Percentiles rank a stretch among this genome's conserved stretches.
phyloP scores from a whole-genome alignment of 2,329 filamentous ascomycete species.

The Colletotrichum sojae region DNA sequence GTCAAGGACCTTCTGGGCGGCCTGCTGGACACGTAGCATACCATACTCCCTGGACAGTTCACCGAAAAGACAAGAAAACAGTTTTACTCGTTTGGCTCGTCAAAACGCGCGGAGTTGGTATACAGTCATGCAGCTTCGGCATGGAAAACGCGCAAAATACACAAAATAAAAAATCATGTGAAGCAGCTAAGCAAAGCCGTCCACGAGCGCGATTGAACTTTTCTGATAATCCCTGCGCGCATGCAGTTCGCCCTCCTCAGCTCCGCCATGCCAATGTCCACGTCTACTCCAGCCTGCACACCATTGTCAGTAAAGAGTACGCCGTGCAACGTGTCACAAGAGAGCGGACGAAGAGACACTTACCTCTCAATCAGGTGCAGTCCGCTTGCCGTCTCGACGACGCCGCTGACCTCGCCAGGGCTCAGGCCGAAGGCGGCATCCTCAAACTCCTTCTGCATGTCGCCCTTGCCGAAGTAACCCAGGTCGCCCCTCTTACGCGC shows the following conservation, averaged over 20 bases:
- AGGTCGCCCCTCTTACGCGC: constrained; percentile 94
- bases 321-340: not conserved
- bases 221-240: not conserved
- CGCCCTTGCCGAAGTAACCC: constrained; percentile 92
- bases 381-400: constrained; percentile 94
- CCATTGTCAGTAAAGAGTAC: constrained; percentile 64
- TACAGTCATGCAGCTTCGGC: constrained; percentile 29
- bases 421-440: constrained; percentile 93
- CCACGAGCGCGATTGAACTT: constrained; percentile 25
- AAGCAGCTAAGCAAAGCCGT: not conserved
- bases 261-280: not conserved
- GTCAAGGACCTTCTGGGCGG: not conserved
- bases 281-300: constrained; percentile 59
- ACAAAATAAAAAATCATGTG: not conserved
- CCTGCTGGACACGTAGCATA: constrained; percentile 4
- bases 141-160: constrained; percentile 5
- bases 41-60: not conserved
- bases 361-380: constrained; percentile 97
- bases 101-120: constrained; percentile 34
- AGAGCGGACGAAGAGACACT: constrained; percentile 31
- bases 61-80: not conserved
- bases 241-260: not conserved
- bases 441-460: constrained; percentile 99
- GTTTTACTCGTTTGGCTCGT: constrained; percentile 16
- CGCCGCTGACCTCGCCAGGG: constrained; percentile 86